Base-by-base conservation (phyloP, 768 basidiomycete genomes). In the Macrolepiota dolichaula region DNA sequence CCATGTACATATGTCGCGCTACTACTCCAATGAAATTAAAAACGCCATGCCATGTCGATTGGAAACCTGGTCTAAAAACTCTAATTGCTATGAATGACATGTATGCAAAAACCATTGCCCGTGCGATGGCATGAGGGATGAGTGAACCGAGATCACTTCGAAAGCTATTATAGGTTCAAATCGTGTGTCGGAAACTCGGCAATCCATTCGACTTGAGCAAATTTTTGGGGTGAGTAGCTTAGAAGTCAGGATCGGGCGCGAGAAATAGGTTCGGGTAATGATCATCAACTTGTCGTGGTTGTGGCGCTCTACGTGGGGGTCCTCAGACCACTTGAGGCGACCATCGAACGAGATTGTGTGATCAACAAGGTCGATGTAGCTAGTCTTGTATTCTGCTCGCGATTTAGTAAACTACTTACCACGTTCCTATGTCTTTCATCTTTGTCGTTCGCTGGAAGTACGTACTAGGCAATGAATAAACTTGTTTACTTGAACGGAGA, bases 341-440 rank as follows among this genome's bases (percentile, higher is more conserved):
- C 29, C n/a, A 32, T 44, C 19, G 54, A 15, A 17, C 59, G 59
- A 12, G 44, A 15, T n/a, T 61, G 59, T 9, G 42, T 2, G 25
- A 44, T 36, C 32, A 52, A 1, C 9, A 50, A 9, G 17, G 47
- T 35, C 4, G 56, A 50, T 4, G 44, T 25, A 11, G 52, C 24
- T 4, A 53, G 52, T n/a, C n/a, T n/a, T 75, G 71, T 72, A 71
- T 66, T 73, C 56, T 74, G 74, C 69, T 36, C 19, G 29, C 44
- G 51, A 47, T 54, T 53, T 55, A 44, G 51, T 67, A 64, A 64
- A 59, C n/a, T n/a, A n/a, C 42, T 51, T 56, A 37, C 49, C 29
- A 50, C 47, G 29, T 46, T 35, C 59, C 32, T 52, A 4, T 27
- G 6, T 27, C 56, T 50, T 38, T 46, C 17, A 57, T 51, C 7